Evolutionary conservation across 2,329 filamentous ascomycete species (phyloP).

Genomic region (Botrytis hyacinthi): DNA sequence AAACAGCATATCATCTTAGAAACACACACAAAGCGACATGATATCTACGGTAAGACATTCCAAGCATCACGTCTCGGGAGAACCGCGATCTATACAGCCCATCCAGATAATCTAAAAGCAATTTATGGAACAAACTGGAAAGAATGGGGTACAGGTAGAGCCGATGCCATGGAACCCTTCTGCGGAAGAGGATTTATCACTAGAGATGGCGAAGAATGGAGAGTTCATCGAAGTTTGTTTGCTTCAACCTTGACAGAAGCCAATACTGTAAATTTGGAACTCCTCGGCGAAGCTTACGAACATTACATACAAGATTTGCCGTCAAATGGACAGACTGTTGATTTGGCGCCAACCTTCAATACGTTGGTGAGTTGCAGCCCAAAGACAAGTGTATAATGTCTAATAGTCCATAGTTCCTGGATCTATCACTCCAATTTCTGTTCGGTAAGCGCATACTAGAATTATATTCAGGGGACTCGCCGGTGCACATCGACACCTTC

Average conservation of each 20-base stretch:
- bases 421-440: constrained; percentile 15
- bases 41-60: constrained; percentile 3
- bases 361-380: not conserved
- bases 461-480: not conserved
- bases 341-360: constrained; percentile 1
- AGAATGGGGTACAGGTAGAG: constrained; percentile 6
- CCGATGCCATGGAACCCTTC: constrained; percentile 3
- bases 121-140: not conserved
- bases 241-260: constrained; percentile 7
- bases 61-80: not conserved
- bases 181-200: constrained; percentile 17
- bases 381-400: not conserved
- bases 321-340: not conserved
- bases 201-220: constrained; percentile 15
- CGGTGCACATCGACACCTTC: not conserved
- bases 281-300: not conserved
- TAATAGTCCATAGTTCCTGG: constrained; percentile 3
- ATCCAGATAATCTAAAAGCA: constrained; percentile 11
- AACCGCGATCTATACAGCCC: not conserved
- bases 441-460: not conserved
- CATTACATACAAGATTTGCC: not conserved
- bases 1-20: not conserved
- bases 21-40: not conserved
- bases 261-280: not conserved
- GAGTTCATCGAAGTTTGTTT: not conserved